Evolutionary conservation across 768 basidiomycete species (phyloP).

Genomic region (Asterophora parasitica): DNA sequence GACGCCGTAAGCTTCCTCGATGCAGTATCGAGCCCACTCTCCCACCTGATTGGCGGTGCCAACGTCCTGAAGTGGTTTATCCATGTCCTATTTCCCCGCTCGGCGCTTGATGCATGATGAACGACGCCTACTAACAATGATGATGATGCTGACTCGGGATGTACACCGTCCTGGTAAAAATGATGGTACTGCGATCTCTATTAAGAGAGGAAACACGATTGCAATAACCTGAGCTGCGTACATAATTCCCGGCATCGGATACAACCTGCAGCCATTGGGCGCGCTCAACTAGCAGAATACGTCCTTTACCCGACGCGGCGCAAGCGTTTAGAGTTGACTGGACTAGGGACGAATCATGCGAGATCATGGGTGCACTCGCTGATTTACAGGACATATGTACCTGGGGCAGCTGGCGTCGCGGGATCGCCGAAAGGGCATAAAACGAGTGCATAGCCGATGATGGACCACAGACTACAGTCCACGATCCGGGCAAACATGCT

Average conservation of each 20-base stretch:
- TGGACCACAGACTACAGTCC: too few relatives aligned
- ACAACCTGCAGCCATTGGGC: not conserved
- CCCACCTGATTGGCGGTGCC: slow-evolving; percentile 6
- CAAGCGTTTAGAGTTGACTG: not conserved
- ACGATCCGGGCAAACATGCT: too few relatives aligned
- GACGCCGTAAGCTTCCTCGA: slow-evolving; percentile 8
- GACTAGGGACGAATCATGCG: slow-evolving; percentile 1
- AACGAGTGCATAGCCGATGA: not conserved
- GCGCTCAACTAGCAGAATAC: not conserved
- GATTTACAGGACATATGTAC: not conserved
- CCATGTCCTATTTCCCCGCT: not conserved
- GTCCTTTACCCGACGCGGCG: not conserved
- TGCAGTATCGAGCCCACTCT: slow-evolving; percentile 5
- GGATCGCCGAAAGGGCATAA: slow-evolving; percentile 5
- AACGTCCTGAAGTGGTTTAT: slow-evolving; percentile 1
- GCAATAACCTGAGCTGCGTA: not conserved
- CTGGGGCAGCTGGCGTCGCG: not conserved
- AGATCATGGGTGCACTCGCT: not conserved
- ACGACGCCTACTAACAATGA: slow-evolving; percentile 4
- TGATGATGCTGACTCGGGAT: not conserved
- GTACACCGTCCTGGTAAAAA: not conserved
- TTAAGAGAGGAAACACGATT: not conserved
- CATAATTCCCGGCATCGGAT: slow-evolving; percentile 4
- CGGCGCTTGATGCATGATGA: not conserved
- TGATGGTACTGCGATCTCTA: not conserved